phyloP scores from a whole-genome alignment of 1,139 yeast genomes.

The Saccharomyces pastorianus region DNA sequence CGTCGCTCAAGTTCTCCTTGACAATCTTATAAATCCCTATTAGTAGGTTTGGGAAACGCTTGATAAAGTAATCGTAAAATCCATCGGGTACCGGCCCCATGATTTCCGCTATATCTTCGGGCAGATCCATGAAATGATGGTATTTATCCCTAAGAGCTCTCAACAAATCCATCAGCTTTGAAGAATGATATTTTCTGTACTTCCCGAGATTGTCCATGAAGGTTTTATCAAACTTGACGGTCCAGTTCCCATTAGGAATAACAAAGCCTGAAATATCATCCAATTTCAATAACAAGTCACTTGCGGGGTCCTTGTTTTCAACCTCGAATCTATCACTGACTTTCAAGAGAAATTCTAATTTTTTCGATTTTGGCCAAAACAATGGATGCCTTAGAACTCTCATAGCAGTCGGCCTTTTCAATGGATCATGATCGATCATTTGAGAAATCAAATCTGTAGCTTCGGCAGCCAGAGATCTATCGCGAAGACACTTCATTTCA shows the following conservation, averaged over 20 bases:
- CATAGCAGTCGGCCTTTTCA: conserved; percentile 62
- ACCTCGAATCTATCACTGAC: conserved; percentile 88
- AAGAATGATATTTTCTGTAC: conserved; percentile 78
- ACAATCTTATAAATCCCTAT: conserved; percentile 69
- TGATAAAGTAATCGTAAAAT: conserved; percentile 66
- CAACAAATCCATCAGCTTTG: conserved; percentile 71
- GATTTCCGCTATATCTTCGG: conserved; percentile 46
- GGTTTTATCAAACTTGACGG: conserved; percentile 53
- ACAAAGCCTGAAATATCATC: conserved; percentile 49
- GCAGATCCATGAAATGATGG: conserved; percentile 88
- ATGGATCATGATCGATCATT: conserved; percentile 68
- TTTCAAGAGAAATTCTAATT: conserved; percentile 72
- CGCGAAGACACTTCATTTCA: conserved; percentile 29
- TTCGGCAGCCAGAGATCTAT: conserved; percentile 40
- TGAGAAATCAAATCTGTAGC: conserved; percentile 61
- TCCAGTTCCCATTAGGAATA: conserved; percentile 71
- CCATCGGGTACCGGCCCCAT: conserved; percentile 83
- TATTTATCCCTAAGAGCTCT: conserved; percentile 87
- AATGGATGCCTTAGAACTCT: conserved; percentile 73
- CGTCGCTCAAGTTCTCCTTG: conserved; percentile 47
- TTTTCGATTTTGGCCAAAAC: conserved; percentile 70
- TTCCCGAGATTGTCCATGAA: conserved; percentile 81
- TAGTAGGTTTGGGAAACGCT: conserved; percentile 67
- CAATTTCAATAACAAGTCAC: conserved; percentile 49
- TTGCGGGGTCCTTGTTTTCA: conserved; percentile 82